Percentiles rank a stretch among this genome's conserved stretches.
phyloP scores from a whole-genome alignment of 352 stramenopile species.

The Lagenidium giganteum region DNA sequence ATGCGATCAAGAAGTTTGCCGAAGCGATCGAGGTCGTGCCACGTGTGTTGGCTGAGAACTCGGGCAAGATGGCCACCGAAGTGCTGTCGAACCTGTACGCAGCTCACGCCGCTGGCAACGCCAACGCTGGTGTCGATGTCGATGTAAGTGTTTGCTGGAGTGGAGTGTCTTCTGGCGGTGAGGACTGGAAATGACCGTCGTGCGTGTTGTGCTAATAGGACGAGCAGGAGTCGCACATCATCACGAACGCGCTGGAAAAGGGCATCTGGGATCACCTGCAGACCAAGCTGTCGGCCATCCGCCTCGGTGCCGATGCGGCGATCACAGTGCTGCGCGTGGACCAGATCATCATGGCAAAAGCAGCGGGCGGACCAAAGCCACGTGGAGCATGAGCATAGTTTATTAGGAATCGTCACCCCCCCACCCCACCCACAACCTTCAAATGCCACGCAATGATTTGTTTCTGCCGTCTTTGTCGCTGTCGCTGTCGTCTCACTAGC shows the following conservation, averaged over 20 bases:
- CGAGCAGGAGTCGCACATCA: constrained; percentile 74
- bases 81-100: constrained; percentile 94
- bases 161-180: neutral
- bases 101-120: constrained; percentile 91
- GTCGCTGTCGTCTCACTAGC: no score
- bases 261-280: constrained; percentile 93
- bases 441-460: no score
- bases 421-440: no score
- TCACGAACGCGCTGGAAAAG: constrained; percentile 65
- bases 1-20: constrained; percentile 99
- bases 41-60: constrained; percentile 97
- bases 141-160: constrained; percentile 43
- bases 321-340: constrained; percentile 99
- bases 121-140: constrained; percentile 93
- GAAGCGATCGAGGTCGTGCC: constrained; percentile 98
- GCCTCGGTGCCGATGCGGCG: constrained; percentile 95
- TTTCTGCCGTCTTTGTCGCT: no score
- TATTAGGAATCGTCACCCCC: no score
- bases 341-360: constrained; percentile 99
- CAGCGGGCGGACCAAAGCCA: constrained; percentile 92
- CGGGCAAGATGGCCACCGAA: constrained; percentile 92
- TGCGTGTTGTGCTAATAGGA: constrained; percentile 35
- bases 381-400: constrained; percentile 71
- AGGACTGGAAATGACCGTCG: neutral
- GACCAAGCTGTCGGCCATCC: constrained; percentile 96